phyloP scores from a whole-genome alignment of 2,329 filamentous ascomycete species.

The Diplodia sapinea region DNA sequence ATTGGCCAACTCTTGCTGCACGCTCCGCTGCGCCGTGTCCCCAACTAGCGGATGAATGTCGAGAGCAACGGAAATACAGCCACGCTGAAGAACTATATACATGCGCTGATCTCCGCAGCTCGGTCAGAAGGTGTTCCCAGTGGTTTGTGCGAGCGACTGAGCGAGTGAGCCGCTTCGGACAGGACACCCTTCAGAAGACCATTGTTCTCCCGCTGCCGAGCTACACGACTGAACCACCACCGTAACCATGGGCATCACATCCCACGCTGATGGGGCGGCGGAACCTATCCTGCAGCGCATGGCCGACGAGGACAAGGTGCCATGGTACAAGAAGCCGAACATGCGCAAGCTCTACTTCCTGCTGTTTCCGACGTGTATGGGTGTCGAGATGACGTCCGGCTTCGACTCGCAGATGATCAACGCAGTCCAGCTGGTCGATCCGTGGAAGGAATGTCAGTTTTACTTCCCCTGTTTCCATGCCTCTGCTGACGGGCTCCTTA shows the following conservation, averaged over 20 bases:
- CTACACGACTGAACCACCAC: background rate
- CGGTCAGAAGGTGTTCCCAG: background rate
- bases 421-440: conserved; percentile 38
- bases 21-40: conserved; percentile 7
- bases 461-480: conserved; percentile 35
- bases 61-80: background rate
- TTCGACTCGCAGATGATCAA: conserved; percentile 39
- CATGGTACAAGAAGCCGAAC: conserved; percentile 42
- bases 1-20: background rate
- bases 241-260: conserved; percentile 39
- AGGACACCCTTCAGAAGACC: background rate
- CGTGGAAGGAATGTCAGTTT: conserved; percentile 37
- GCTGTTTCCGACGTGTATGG: conserved; percentile 44
- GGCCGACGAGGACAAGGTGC: conserved; percentile 47
- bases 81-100: background rate
- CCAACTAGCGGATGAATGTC: conserved; percentile 12
- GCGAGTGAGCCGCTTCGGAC: background rate
- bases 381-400: conserved; percentile 35
- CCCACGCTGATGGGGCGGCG: conserved; percentile 38
- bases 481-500: conserved; percentile 11
- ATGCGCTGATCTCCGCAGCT: background rate
- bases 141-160: background rate
- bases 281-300: conserved; percentile 51
- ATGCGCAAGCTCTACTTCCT: conserved; percentile 42
- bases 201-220: background rate